Conservation (phyloP, 345 rosid genomes). For the Gossypium sturtianum region DNA sequence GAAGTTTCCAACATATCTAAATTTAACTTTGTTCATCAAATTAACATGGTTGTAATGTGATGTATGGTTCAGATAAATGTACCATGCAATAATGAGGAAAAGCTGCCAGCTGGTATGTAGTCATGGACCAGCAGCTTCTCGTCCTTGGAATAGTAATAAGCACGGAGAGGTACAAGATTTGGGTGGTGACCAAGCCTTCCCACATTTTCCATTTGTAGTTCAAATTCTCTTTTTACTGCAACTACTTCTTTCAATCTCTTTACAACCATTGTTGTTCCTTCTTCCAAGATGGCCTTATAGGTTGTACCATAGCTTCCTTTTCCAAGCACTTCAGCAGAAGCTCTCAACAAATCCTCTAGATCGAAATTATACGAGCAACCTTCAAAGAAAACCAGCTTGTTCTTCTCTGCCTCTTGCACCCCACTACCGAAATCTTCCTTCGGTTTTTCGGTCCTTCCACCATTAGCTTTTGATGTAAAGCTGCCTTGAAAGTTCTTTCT, state of each 20-base stretch:
- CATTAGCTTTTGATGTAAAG: constrained; percentile 43
- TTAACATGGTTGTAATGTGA: background rate
- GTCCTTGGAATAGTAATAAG: constrained; percentile 88
- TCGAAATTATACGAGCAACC: constrained; percentile 76
- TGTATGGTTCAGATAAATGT: background rate
- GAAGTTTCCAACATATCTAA: background rate
- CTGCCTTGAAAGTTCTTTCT: constrained; percentile 34
- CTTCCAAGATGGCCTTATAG: constrained; percentile 88
- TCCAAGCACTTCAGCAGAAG: constrained; percentile 95
- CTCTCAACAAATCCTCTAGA: constrained; percentile 85
- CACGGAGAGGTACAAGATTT: constrained; percentile 83
- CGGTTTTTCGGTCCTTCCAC: constrained; percentile 46
- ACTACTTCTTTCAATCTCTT: constrained; percentile 78
- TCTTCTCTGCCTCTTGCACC: constrained; percentile 90
- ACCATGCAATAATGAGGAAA: constrained; percentile 4
- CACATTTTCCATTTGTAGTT: constrained; percentile 82
- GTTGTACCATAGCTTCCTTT: constrained; percentile 94
- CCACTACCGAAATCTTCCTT: constrained; percentile 91
- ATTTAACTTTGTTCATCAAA: background rate
- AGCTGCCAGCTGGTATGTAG: constrained; percentile 33
- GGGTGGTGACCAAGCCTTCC: constrained; percentile 66
- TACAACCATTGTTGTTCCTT: constrained; percentile 79
- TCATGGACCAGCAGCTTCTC: constrained; percentile 90
- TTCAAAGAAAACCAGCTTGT: constrained; percentile 89
- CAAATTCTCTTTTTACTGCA: constrained; percentile 81